Evolutionary conservation across 2,329 filamentous ascomycete species (phyloP), one percentile per base, ranked within the genome.

Genomic region (Periglandula ipomoeae): DNA sequence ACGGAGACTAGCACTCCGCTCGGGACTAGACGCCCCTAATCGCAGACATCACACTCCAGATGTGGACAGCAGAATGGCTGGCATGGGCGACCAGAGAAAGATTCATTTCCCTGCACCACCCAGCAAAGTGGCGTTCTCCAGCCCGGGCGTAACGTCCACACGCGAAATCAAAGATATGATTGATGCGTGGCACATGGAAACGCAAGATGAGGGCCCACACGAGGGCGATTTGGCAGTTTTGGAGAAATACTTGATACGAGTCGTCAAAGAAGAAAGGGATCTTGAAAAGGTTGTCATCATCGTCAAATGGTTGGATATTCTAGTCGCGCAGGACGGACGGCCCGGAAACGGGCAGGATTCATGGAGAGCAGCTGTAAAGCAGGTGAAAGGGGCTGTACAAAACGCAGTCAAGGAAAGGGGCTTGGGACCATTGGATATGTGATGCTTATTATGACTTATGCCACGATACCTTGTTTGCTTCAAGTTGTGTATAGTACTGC

Each of bases 201-300:
- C 91, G 52, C 70, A 65, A 32, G 72, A 73, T 5, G 84, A 90
- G 3, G 89, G 87, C 0, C 93, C 93, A 1, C 89, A 93, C 64
- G 67, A 68, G 0, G 81, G 86, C 50, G 93, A 98, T 65, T 83
- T 91, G 0, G 75, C 75, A 37, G 82, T 90, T 34, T 72, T 97
- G 52, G 79, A 76, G 47, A 77, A 72, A 58, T 97, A 95, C 64
- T 65, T 97, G 26, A 71, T 63, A 5, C 76, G 76, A 23, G 87
- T 97, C 0, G 75, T 95, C 0, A 52, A 69, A 1, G 83, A 91
- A 50, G 93, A 97, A 65, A 73, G 76, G 50, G 84, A 96, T 61
- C 74, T 93, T 67, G 76, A 76, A 5, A 95, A 95, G 65, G 87
- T 79, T 1, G 74, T 80, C 2, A 77, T 78, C 11, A 66, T 93